Conservation (phyloP, 2,329 filamentous ascomycete species). For the Fusarium nematophilum region DNA sequence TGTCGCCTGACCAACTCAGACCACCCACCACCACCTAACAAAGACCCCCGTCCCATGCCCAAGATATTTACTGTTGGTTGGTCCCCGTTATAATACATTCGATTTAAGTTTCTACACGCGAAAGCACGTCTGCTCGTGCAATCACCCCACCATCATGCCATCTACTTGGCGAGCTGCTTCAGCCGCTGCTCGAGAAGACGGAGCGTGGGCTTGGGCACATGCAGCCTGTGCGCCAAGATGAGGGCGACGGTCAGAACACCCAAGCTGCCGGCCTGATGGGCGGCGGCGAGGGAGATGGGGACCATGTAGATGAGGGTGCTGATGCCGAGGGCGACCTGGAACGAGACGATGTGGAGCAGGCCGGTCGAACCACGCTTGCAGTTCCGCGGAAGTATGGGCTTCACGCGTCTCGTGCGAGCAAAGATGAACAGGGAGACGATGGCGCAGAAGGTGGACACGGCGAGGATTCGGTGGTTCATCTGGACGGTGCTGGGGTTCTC, state of each 20-base stretch:
- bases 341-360: conserved; percentile 81
- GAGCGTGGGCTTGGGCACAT: conserved; percentile 75
- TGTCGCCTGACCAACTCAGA: conserved; percentile 11
- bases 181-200: conserved; percentile 67
- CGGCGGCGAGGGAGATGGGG: conserved; percentile 85
- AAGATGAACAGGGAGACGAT: conserved; percentile 86
- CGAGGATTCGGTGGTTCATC: conserved; percentile 93
- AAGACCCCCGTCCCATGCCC: conserved; percentile 9
- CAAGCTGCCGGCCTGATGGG: conserved; percentile 91
- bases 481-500: conserved; percentile 97
- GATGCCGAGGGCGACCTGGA: conserved; percentile 91
- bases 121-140: conserved; percentile 9
- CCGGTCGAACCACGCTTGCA: conserved; percentile 79
- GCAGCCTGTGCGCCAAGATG: conserved; percentile 81
- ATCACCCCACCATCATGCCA: conserved; percentile 27
- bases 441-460: conserved; percentile 86
- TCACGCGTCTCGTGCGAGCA: conserved; percentile 72
- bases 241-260: conserved; percentile 85
- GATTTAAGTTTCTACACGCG: conserved; percentile 37
- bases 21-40: too few species aligned
- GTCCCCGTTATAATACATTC: conserved; percentile 42
- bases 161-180: conserved; percentile 45
- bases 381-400: conserved; percentile 68
- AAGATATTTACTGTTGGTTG: conserved; percentile 22
- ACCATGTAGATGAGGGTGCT: conserved; percentile 94